Base-by-base conservation (phyloP, 768 basidiomycete genomes). In the Boletus tomentosulus region DNA sequence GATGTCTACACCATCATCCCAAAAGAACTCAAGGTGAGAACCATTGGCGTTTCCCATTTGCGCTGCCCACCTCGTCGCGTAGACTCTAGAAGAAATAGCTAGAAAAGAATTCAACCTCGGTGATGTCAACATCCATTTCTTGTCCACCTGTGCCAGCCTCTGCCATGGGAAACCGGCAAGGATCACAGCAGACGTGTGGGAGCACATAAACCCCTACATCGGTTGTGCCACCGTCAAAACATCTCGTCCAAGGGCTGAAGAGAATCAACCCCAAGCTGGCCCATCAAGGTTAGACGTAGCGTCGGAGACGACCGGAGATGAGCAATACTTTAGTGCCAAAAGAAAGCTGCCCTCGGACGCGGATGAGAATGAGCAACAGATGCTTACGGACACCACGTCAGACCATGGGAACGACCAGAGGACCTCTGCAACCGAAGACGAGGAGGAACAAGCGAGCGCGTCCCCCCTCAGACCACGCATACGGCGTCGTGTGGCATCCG, bases 101-200 rank as follows among this genome's bases (percentile, higher is more conserved):
- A 56, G 50, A 25, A 37, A 13, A 19, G 66, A 68, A 13, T 68
- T 68, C 27, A 7, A 39, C 30, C 59, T 68, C 28, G 63, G 55
- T 13, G 46, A 60, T 8, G 57, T 12, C 33, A 54, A 59, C 22
- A 1, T 68, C 6, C 5, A 6, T 0, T 46, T 68, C 19, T 50
- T 43, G 1, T 65, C 67, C 1, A 48, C 66, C 1, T 67, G 67
- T 22, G 35, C 48, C 28, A 67, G 59, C 19, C 46, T 65, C 5
- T 67, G 62, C 38, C 35, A 53, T 3, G 63, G 58, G 5, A 27
- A 38, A 2, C 57, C 62, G 1, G 67, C 66, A 3, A 46, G 65
- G 41, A 67, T 68, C 47, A 61, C 68, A 0, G 50, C 56, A 16
- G 19, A 13, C 3, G 54, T 54, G 25, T 68, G 67, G 67, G 56